Evolutionary conservation across 1,139 yeast species (phyloP).

Genomic region (Pichia sp.): DNA sequence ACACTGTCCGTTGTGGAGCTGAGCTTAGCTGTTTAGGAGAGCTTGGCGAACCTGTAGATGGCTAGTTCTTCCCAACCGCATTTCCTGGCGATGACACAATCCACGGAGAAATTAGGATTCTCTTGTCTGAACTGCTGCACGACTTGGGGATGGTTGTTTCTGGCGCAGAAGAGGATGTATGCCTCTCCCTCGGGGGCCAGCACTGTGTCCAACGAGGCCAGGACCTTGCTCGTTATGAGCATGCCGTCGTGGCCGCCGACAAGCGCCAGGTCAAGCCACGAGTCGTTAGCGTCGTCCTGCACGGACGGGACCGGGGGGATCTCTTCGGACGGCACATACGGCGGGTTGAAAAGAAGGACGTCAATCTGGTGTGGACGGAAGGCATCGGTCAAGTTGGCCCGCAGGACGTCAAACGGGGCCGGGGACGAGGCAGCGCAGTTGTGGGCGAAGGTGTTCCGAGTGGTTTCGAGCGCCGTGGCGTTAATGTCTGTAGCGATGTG

Average conservation of each 20-base stretch:
- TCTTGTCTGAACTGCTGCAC: constrained; percentile 40
- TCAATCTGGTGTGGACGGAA: constrained; percentile 53
- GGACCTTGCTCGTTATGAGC: constrained; percentile 67
- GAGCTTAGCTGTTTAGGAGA: neutral
- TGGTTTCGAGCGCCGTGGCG: constrained; percentile 65
- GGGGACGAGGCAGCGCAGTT: constrained; percentile 37
- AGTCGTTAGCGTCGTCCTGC: constrained; percentile 34
- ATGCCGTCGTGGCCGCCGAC: constrained; percentile 89
- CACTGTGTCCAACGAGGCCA: constrained; percentile 46
- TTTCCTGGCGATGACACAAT: constrained; percentile 54
- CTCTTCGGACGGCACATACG: constrained; percentile 84
- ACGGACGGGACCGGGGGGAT: constrained; percentile 53
- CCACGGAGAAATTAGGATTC: constrained; percentile 37
- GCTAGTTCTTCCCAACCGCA: constrained; percentile 97
- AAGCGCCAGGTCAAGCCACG: constrained; percentile 86
- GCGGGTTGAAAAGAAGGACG: constrained; percentile 82
- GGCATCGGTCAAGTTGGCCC: constrained; percentile 53
- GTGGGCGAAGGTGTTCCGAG: constrained; percentile 44
- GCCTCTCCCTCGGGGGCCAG: constrained; percentile 64
- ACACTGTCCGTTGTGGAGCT: too few species aligned
- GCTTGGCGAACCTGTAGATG: constrained; percentile 50
- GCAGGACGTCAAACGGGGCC: constrained; percentile 48
- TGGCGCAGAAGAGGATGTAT: constrained; percentile 74
- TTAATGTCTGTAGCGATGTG: constrained; percentile 74
- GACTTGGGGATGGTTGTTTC: constrained; percentile 72